Base-by-base conservation (phyloP, 805 yeast genomes). In the Hagleromyces aurorensis region DNA sequence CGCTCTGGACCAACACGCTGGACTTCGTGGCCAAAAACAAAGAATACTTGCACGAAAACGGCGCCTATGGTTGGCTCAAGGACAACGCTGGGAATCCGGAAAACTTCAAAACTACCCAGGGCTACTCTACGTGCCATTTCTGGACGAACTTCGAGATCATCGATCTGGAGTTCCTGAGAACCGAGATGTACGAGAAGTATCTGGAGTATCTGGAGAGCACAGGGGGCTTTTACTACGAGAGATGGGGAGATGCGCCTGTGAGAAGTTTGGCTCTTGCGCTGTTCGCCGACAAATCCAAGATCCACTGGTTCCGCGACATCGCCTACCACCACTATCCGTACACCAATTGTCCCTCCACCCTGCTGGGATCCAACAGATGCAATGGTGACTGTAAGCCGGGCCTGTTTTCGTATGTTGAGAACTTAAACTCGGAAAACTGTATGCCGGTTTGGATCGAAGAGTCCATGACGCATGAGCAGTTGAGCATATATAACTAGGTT, bases 211-310 rank as follows among this genome's bases (percentile, higher is more conserved):
- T 85, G 21, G 94, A 84, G 34, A 37, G 64, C 3, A 56, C 75
- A 1, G 91, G 93, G 12, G 89, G 89, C 4, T 84, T 84, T 47
- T 85, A 82, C 53, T 85, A 85, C 46, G 95, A 86, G 53, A 59
- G 94, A 33, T 84, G 94, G 94, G 94, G 94, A 3, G 95, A 84
- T 60, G 94, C 94, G 0, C 94, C 94, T 0, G 91, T 84, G 1
- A 91, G 83, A 51, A 73, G 86, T 3, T 47, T 85, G 24, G 94
- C 89, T 0, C 55, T 83, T 19, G 71, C 74, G 6, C 50, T 83
- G 29, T 81, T 85, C 50, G 82, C 78, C 6, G 85, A 79, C 43
- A 77, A 71, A 43, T 52, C 62, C 6, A 65, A 69, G 31, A 66
- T 85, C 20, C 95, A 85, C 50, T 85, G 94, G 91, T 86, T 86